Evolutionary conservation across 345 rosid genomes (phyloP), one percentile per base, ranked within the genome.

Genomic region (Theobroma cacao): DNA sequence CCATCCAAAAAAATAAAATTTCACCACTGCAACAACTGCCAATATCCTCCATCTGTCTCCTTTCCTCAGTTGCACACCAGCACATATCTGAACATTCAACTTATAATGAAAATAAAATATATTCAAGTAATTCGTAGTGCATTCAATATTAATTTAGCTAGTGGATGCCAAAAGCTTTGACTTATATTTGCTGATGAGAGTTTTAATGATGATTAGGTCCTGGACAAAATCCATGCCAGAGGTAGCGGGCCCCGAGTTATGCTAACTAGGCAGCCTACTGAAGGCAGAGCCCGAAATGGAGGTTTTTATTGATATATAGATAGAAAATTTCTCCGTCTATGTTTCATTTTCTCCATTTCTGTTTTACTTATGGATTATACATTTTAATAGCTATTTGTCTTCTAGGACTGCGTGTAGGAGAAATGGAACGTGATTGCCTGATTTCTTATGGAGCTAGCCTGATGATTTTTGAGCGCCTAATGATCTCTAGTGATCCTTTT

Each of bases 381-480:
- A n/a, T n/a, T n/a, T n/a, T n/a, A n/a, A n/a, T n/a, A n/a, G n/a
- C n/a, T n/a, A n/a, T n/a, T n/a, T n/a, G n/a, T 14, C 60, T 62
- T 20, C 78, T 82, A 95, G 98, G 99, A 61, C 84, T 96, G 67
- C 76, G 99, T 82, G 99, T 96, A 28, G 99, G 99, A 82, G 99
- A 96, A 85, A 96, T 92, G 97, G 99, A 94, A 68, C 90, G 98
- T 40, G 98, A 96, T 83, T 96, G 97, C 82, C 89, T 96, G 75
- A 92, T 96, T 76, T 97, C 97, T 72, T 96, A 96, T 81, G 99
- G 99, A 26, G 95, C 99, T 75, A 96, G 97, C 88, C 92, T 88
- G 93, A 83, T 96, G 83, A 89, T 96, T 65, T 90, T 76, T 38
- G 97, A 94, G 88, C 97, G 97, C 63, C 86, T 96, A 62, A 92